phyloP scores from a whole-genome alignment of 768 basidiomycete species.

The Leccinum rimulosum region DNA sequence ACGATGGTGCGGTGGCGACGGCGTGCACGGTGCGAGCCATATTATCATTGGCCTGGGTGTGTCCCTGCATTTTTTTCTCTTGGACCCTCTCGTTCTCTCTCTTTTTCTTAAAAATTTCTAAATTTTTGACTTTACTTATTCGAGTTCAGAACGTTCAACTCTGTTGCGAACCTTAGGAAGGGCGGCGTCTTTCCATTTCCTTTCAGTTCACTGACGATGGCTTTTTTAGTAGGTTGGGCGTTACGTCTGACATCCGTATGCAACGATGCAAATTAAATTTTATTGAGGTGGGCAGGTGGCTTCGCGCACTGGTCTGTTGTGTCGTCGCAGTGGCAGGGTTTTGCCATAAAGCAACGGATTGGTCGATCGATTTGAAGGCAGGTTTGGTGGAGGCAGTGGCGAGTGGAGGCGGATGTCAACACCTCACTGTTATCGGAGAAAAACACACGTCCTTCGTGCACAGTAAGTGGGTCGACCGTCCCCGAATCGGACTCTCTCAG shows the following conservation, averaged over 20 bases:
- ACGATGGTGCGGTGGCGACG: not conserved
- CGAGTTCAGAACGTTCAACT: not conserved
- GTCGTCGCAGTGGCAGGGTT: not conserved
- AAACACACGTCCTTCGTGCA: not conserved
- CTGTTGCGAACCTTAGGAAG: not conserved
- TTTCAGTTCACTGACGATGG: not conserved
- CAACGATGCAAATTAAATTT: not conserved
- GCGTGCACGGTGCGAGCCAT: not conserved
- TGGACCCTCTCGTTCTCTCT: not conserved
- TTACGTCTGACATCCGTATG: not conserved
- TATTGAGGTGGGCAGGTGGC: not conserved
- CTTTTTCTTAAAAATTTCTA: too few relatives aligned
- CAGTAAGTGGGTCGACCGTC: not conserved
- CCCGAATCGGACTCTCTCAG: not conserved
- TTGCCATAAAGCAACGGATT: not conserved
- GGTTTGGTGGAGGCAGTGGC: not conserved
- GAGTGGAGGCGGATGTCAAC: not conserved
- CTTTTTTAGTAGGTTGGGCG: not conserved
- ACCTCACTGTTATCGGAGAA: not conserved
- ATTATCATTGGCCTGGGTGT: not conserved
- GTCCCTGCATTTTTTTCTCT: not conserved
- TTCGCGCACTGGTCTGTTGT: not conserved
- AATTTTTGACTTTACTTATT: not conserved
- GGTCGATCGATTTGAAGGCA: not conserved
- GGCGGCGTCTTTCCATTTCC: not conserved